A percentile compares a stretch with the other conserved stretches of the same genome.
These are phyloP conservation scores for Termitomyces sp. DNA, from an alignment of 768 basidiomycete species.

Conservation along the genomic window DNA sequence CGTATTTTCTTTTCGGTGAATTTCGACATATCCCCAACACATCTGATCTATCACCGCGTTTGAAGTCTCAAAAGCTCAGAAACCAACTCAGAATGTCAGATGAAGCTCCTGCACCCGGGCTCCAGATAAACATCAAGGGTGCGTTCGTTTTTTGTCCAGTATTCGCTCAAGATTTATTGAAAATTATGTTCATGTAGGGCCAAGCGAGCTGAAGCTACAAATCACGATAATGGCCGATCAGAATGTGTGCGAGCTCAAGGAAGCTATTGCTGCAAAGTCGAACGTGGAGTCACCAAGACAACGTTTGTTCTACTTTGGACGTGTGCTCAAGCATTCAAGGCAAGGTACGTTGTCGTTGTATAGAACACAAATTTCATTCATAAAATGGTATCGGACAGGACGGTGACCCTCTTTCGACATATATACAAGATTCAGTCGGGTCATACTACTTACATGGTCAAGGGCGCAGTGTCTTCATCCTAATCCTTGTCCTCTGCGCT, in stretches of 20 bases:
- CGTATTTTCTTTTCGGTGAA: too few relatives aligned
- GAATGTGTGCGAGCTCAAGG: conserved; percentile 89
- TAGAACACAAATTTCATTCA: not conserved
- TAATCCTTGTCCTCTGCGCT: not conserved
- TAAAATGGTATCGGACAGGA: conserved; percentile 44
- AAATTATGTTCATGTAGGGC: conserved; percentile 40
- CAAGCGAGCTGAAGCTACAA: conserved; percentile 90
- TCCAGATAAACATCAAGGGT: too few relatives aligned
- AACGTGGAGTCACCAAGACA: conserved; percentile 87
- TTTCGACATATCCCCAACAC: too few relatives aligned
- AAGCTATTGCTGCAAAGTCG: conserved; percentile 80
- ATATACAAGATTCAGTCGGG: conserved; percentile 94
- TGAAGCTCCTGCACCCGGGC: too few relatives aligned
- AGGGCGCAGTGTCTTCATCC: conserved; percentile 49
- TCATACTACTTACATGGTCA: conserved; percentile 94
- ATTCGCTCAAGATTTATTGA: too few relatives aligned
- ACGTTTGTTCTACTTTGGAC: conserved; percentile 89
- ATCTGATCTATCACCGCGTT: too few relatives aligned
- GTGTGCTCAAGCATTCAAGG: too few relatives aligned
- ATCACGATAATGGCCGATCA: conserved; percentile 80
- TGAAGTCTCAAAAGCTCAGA: too few relatives aligned
- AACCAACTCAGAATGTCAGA: too few relatives aligned
- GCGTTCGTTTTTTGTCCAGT: too few relatives aligned
- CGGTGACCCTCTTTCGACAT: conserved; percentile 76
- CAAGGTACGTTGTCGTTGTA: conserved; percentile 40